Evolutionary conservation across 805 yeast species (phyloP), one percentile per base, ranked within the genome.

Genomic region (Metschnikowia shivogae): DNA sequence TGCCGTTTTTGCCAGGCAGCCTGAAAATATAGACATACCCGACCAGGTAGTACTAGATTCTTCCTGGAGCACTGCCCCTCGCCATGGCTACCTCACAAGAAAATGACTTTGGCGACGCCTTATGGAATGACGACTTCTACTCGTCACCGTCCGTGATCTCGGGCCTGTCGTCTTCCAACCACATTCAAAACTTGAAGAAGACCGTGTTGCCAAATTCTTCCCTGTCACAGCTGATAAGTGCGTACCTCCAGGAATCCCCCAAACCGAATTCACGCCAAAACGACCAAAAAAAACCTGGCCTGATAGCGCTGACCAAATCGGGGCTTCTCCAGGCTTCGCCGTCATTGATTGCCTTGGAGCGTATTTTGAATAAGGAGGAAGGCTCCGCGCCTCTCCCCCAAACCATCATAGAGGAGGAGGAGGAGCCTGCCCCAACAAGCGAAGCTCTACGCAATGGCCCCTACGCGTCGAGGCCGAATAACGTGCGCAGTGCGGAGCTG

Each of bases 111-210:
- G 73, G 68, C 47, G 66, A 63, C n/a, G 57, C 60, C 28, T 61
- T 68, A 26, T 53, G 67, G 57, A 64, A 54, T 45, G 58, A 62
- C 50, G 54, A 50, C 36, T 69, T 69, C 54, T 69, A 68, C 50
- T 60, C 68, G 38, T 58, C 65, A 14, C 47, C 59, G 6, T 49
- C 57, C 9, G 52, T 54, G 17, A 49, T 59, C 20, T 46, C 55
- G 19, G 55, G 36, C 35, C 53, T 46, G 57, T 42, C 50, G 24
- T 47, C 49, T 35, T 36, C 53, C 20, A 55, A 52, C 44, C 71
- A 64, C 45, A 49, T 61, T 36, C 37, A 49, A 26, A 64, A 55
- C 39, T 51, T 66, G 39, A 53, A 61, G 32, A 58, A 58, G 27
- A 53, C 64, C 12, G 57, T 64, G 39, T 54, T 66, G 50, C 59